These are phyloP conservation scores for Microbotryum intermedium DNA, from an alignment of 1,284 basidiomycete species.

Conservation along the genomic window DNA sequence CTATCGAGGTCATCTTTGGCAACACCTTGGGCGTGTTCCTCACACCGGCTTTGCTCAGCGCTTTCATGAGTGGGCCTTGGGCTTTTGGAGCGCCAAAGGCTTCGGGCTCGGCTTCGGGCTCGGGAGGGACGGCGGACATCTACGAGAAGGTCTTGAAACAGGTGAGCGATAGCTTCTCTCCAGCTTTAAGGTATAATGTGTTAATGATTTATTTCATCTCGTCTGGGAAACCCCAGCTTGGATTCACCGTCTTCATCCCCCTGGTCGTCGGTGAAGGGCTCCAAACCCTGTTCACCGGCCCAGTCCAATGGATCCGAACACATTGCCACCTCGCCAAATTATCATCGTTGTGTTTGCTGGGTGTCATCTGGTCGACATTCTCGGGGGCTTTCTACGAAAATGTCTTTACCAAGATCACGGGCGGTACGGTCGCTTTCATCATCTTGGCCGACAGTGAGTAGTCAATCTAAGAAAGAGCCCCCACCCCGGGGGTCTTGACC, in stretches of 20 bases:
- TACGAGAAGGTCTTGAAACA: conserved; percentile 36
- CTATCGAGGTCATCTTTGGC: conserved; percentile 35
- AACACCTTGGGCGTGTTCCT: conserved; percentile 37
- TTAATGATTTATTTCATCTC: background rate
- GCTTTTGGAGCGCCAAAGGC: conserved; percentile 34
- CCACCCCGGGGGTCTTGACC: too few species aligned
- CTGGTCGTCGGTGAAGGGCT: conserved; percentile 37
- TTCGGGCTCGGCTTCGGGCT: conserved; percentile 30
- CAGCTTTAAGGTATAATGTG: background rate
- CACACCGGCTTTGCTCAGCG: conserved; percentile 35
- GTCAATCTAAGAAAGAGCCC: background rate
- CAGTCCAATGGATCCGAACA: conserved; percentile 31
- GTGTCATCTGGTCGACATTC: conserved; percentile 38
- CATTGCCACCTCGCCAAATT: conserved; percentile 34
- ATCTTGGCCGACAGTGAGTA: conserved; percentile 24
- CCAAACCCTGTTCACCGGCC: conserved; percentile 32
- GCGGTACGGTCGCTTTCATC: conserved; percentile 35
- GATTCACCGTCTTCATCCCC: conserved; percentile 34
- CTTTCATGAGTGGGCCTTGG: conserved; percentile 35
- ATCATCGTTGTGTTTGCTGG: conserved; percentile 34
- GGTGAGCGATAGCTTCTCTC: conserved; percentile 4
- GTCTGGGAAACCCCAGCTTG: conserved; percentile 15
- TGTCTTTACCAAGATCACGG: conserved; percentile 33
- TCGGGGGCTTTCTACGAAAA: conserved; percentile 36
- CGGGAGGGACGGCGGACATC: conserved; percentile 32